Percentiles rank a stretch among this genome's conserved stretches.
These are phyloP conservation scores for Bromus sterilis DNA, from an alignment of 176 grass and related monocot genomes.

Conservation along the genomic window DNA sequence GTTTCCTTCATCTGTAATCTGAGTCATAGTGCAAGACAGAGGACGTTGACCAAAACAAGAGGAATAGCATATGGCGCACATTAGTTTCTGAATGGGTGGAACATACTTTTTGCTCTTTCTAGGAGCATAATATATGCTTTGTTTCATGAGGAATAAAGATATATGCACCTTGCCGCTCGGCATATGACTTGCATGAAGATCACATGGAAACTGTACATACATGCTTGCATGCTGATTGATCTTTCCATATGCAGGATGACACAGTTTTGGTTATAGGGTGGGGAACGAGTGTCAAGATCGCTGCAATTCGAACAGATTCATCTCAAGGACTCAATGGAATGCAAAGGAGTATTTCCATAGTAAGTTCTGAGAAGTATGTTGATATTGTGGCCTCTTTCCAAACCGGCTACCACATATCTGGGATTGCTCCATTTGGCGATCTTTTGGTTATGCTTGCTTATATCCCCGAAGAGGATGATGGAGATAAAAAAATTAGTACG, in stretches of 20 bases:
- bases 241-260: slow-evolving; percentile 57
- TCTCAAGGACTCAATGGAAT: slow-evolving; percentile 73
- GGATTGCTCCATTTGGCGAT: slow-evolving; percentile 93
- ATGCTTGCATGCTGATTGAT: slow-evolving; percentile 13
- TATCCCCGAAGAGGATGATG: slow-evolving; percentile 74
- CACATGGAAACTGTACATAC: not conserved
- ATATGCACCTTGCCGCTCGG: not conserved
- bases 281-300: slow-evolving; percentile 90
- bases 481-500: slow-evolving; percentile 47
- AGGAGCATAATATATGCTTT: not conserved
- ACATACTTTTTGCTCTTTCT: not conserved
- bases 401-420: slow-evolving; percentile 89
- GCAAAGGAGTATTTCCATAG: slow-evolving; percentile 49
- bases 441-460: slow-evolving; percentile 87
- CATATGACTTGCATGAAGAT: not conserved
- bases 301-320: slow-evolving; percentile 66
- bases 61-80: not conserved
- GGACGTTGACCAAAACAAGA: not conserved
- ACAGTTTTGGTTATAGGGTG: slow-evolving; percentile 92
- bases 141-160: not conserved
- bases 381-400: slow-evolving; percentile 98
- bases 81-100: not conserved
- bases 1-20: not conserved
- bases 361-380: slow-evolving; percentile 74
- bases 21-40: not conserved